Base-by-base conservation (phyloP, 2,329 filamentous ascomycete genomes). In the Lithohypha guttulata region DNA sequence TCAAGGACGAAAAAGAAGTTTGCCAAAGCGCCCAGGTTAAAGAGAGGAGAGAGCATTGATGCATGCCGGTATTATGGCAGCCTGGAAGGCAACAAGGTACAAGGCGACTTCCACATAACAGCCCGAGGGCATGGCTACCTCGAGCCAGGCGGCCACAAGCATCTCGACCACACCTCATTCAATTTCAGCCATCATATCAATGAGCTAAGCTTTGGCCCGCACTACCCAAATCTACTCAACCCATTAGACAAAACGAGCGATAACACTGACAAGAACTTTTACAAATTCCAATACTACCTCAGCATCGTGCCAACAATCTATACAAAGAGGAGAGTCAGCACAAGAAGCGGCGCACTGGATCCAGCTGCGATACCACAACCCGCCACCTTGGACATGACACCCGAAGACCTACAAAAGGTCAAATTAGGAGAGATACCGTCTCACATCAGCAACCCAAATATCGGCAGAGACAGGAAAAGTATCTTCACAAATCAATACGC, bases 131-230 rank as follows among this genome's bases (percentile, higher is more conserved):
- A 96, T 60, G 91, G 91, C n/a, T 98, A 98, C 61, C 74, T 76
- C 61, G 85, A 87, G 56, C 70, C 77, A 49, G 83, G 79, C 26
- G 30, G 37, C 30, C 46, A 43, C 25, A 68, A 70, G 45, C 87
- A 96, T 65, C 64, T 96, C 48, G 83, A 93, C 53, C 89, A 96
- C 59, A 28, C 52, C 89, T 84, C 71, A 15, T 95, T 98, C 73
- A 96, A 98, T 71, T 98, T 98, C 71, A 89, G 85, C 21, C 91
- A 98, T 66, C 80, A 94, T 60, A 77, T 98, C 66, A 87, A 83
- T 53, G 91, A 98, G 62, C 76, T 98, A 52, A 95, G 87, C 42
- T 98, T 94, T 61, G 91, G 91, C 3, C 81, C 86, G n/a, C 94
- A 87, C 66, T 96, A 95, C 65, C 89, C 91, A 1, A 84, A 81